Conservation (phyloP, 208 protist species). For the Balamuthia mandrillaris region DNA sequence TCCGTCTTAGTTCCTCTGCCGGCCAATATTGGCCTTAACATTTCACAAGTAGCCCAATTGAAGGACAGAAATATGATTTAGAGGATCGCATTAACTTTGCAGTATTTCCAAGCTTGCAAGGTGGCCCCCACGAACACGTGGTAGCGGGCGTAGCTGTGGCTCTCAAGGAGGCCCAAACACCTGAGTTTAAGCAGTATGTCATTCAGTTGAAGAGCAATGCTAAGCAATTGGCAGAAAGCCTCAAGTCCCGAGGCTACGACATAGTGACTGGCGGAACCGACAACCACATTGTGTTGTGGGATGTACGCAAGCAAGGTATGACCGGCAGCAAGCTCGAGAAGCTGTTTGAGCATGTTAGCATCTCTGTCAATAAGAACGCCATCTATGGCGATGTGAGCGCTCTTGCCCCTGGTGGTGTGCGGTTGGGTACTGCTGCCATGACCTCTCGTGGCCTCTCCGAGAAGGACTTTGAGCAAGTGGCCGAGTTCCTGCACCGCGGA, state of each 20-base stretch:
- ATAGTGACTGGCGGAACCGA: conserved; percentile 94
- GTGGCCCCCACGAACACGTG: conserved; percentile 96
- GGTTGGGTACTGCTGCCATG: conserved; percentile 91
- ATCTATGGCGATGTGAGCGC: conserved; percentile 91
- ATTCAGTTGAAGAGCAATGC: conserved; percentile 87
- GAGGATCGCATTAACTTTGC: conserved; percentile 91
- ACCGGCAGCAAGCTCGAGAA: conserved; percentile 95
- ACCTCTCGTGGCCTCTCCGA: conserved; percentile 90
- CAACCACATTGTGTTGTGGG: conserved; percentile 96
- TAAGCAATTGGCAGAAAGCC: conserved; percentile 72
- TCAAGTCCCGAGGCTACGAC: conserved; percentile 80
- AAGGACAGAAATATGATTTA: conserved; percentile 69
- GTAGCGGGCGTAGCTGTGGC: conserved; percentile 94
- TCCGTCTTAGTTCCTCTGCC: too few relatives aligned
- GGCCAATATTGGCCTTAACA: too few relatives aligned
- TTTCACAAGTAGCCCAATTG: too few relatives aligned
- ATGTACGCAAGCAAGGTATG: conserved; percentile 86
- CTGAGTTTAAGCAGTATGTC: conserved; percentile 89
- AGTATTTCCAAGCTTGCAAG: conserved; percentile 97
- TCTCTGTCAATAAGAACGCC: conserved; percentile 96
- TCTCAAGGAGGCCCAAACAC: conserved; percentile 86
- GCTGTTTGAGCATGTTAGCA: conserved; percentile 73
- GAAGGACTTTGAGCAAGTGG: conserved; percentile 83
- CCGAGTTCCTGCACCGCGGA: conserved; percentile 81
- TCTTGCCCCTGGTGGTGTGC: conserved; percentile 87